phyloP scores from a whole-genome alignment of 2,329 filamentous ascomycete genomes.

The Fusarium coicis region DNA sequence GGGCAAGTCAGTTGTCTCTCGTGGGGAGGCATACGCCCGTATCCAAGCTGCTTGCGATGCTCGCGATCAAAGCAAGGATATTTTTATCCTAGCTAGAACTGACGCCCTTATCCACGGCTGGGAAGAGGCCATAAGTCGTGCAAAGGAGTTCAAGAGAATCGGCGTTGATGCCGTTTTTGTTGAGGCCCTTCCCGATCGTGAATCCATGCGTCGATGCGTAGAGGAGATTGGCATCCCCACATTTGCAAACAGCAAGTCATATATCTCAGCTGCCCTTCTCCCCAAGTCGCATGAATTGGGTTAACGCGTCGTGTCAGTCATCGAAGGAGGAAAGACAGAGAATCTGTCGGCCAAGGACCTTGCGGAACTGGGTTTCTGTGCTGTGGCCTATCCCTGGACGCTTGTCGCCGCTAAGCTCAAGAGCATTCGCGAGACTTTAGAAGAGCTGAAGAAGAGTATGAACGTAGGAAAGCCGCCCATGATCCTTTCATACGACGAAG shows the following conservation, averaged over 20 bases:
- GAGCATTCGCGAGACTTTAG: conserved; percentile 51
- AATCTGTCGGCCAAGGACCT: conserved; percentile 49
- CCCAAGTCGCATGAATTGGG: too few species aligned
- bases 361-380: conserved; percentile 51
- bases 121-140: conserved; percentile 57
- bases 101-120: conserved; percentile 55
- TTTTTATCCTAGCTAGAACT: conserved; percentile 58
- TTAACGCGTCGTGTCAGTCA: conserved; percentile 15
- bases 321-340: conserved; percentile 50
- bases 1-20: conserved; percentile 57
- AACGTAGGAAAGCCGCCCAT: conserved; percentile 53
- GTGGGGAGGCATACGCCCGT: conserved; percentile 57
- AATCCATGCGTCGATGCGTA: conserved; percentile 52
- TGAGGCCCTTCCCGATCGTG: conserved; percentile 56
- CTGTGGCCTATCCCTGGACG: conserved; percentile 57
- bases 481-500: conserved; percentile 56
- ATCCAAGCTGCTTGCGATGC: conserved; percentile 58
- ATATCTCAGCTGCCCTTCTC: rapidly evolving
- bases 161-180: conserved; percentile 57
- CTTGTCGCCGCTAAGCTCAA: conserved; percentile 56
- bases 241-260: conserved; percentile 51
- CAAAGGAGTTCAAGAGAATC: conserved; percentile 53
- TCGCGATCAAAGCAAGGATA: conserved; percentile 55
- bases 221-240: conserved; percentile 53
- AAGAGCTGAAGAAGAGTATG: conserved; percentile 55